Base-by-base conservation (phyloP, 805 yeast species). In the Suhomyces faveliae region DNA sequence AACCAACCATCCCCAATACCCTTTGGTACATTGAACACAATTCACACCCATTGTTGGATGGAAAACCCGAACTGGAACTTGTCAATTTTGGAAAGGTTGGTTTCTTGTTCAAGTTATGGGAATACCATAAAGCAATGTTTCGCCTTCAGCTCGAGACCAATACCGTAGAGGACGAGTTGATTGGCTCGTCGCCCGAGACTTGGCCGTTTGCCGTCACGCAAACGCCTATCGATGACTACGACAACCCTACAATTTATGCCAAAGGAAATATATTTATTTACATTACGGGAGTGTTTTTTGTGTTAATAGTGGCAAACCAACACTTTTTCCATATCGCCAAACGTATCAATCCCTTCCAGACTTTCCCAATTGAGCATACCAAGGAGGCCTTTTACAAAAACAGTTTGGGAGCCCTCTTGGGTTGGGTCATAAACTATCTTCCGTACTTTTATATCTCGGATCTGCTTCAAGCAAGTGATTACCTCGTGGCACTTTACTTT, bases 1-100 rank as follows among this genome's bases (percentile, higher is more conserved):
- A 80, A 22, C 94, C 97, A 11, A 79, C 81, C 13, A 63, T 74
- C 46, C 79, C 80, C 22, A 81, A 85, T 61, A 77, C 95, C 0
- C 64, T 84, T 42, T 91, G 96, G 87, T 80, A 73, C 58, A 68
- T 91, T 53, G 97, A 90, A 61, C 68, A 68, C 50, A 85, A 85
- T 56, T 61, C 63, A 21, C 85, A 84, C 63, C 87, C 86, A 12
- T 57, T 67, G 46, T 63, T 76, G 1, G 60, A 62, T 19, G 41
- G 52, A 10, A 56, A 63, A 8, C 41, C 44, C 5, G 57, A 43
- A 15, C 50, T 40, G n/a, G 56, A 51, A 45, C 63, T 61, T 35
- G 51, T 57, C 40, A 27, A 59, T 52, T 49, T 67, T 54, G 45
- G 67, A 35, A 17, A 66, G 61, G 53, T 66, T 70, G 39, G 76